Evolutionary conservation across 768 basidiomycete species (phyloP), one percentile per base, ranked within the genome.

Genomic region (Amanita muscaria): DNA sequence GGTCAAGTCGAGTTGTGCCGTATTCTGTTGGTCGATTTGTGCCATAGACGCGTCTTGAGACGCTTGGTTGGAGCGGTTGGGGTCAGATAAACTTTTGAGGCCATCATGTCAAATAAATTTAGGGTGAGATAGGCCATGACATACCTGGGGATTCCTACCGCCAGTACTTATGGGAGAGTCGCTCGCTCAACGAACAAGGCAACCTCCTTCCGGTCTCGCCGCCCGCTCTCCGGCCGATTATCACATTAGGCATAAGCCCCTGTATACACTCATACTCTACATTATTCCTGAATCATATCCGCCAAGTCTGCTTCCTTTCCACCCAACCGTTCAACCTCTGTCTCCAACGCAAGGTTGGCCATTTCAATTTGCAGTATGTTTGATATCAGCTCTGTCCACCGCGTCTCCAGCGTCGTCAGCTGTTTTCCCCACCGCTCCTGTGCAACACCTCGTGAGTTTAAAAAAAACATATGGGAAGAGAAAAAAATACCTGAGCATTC

Each of bases 351-450:
- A 32, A 82, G 74, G 59, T 91, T 93, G 14, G 92, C 94, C 79
- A 98, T 81, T 70, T 96, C 93, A 51, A 96, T 85, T 64, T 97
- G 93, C 47, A 97, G 66, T 35, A 93, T 85, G 55, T 66, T 84
- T 43, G 89, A 91, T 45, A 98, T 82, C 37, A 97, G 70, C 63
- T 92, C 88, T 16, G 89, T 93, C 93, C 93, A 98, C 50, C 82
- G 74, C 29, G 77, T 84, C 64, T 97, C 92, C 48, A 96, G 66
- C 7, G 77, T 67, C 22, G 79, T 85, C 47, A 98, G 66, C 54
- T 92, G 88, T 40, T 76, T 71, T 42, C 92, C 92, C 15, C 83
- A 66, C 7, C 72, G 77, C 35, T 84, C 88, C 86, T 97, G 58
- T 10, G 36, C 24, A 35, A 25, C 4, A 39, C 18, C 27, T 19